Evolutionary conservation across 495 filamentous ascomycete species (phyloP).

Genomic region (Neurospora tetrasperma): DNA sequence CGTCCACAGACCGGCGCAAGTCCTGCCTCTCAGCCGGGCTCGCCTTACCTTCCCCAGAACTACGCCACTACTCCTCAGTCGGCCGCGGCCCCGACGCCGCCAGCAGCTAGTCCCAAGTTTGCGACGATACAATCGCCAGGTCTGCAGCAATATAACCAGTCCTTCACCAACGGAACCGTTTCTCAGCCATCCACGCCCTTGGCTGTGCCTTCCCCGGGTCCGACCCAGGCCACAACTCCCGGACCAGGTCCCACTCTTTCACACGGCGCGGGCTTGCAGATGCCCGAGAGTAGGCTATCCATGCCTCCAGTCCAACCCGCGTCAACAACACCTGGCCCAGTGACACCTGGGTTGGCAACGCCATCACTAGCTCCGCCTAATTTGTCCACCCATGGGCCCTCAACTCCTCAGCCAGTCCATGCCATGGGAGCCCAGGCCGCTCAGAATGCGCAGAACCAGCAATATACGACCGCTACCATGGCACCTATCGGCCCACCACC

Average conservation of each 20-base stretch:
- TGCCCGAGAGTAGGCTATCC: background rate
- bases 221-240: background rate
- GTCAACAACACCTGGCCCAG: background rate
- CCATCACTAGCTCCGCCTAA: background rate
- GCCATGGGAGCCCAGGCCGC: background rate
- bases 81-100: background rate
- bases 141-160: background rate
- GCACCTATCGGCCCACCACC: slow-evolving; percentile 19
- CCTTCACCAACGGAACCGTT: background rate
- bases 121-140: background rate
- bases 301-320: background rate
- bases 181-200: background rate
- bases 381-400: background rate
- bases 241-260: background rate
- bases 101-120: background rate
- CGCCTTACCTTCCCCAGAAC: slow-evolving; percentile 8
- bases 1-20: slow-evolving; percentile 60
- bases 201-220: background rate
- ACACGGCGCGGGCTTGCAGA: background rate
- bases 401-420: background rate
- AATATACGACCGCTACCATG: slow-evolving; percentile 33
- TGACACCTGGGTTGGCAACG: background rate
- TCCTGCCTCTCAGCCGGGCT: slow-evolving; percentile 31
- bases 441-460: slow-evolving; percentile 5
- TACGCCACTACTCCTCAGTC: slow-evolving; percentile 12